These are phyloP conservation scores for Staphylotrichum longicolle DNA, from an alignment of 495 filamentous ascomycete species.

Conservation along the genomic window DNA sequence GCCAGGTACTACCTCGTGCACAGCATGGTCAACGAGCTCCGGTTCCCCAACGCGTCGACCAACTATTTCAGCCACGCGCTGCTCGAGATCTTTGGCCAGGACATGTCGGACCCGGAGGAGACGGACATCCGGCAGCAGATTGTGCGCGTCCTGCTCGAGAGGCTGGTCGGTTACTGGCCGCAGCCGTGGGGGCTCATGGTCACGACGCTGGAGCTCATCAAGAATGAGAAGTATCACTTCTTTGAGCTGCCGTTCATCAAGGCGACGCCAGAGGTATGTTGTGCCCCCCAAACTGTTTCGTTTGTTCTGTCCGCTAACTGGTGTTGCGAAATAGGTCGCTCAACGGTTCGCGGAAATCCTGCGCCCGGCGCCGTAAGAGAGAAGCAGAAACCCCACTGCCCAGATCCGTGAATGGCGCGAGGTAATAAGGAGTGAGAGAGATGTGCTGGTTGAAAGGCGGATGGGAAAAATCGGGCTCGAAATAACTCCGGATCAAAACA, in stretches of 20 bases:
- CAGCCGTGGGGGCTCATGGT: constrained; percentile 96
- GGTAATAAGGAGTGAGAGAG: neutral
- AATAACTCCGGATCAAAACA: too few relatives aligned
- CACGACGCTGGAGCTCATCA: constrained; percentile 83
- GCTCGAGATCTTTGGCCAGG: constrained; percentile 79
- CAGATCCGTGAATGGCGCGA: neutral
- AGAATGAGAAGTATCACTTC: constrained; percentile 84
- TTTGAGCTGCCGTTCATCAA: constrained; percentile 93
- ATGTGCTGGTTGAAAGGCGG: neutral
- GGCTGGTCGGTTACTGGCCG: constrained; percentile 83
- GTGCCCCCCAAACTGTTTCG: constrained; percentile 2
- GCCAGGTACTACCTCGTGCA: constrained; percentile 79
- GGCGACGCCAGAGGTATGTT: constrained; percentile 72
- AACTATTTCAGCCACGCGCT: constrained; percentile 90
- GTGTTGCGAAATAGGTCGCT: constrained; percentile 34
- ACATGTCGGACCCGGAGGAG: constrained; percentile 72
- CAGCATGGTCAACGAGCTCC: constrained; percentile 87
- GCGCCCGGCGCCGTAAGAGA: constrained; percentile 8
- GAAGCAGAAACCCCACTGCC: neutral
- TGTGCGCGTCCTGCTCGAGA: constrained; percentile 80
- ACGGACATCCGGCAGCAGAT: constrained; percentile 85
- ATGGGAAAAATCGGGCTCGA: too few relatives aligned
- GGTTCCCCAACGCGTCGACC: constrained; percentile 84
- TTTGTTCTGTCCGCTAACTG: constrained; percentile 19
- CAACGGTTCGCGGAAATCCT: constrained; percentile 33